Base-by-base conservation (phyloP, 805 yeast genomes). In the Wickerhamomyces alni region DNA sequence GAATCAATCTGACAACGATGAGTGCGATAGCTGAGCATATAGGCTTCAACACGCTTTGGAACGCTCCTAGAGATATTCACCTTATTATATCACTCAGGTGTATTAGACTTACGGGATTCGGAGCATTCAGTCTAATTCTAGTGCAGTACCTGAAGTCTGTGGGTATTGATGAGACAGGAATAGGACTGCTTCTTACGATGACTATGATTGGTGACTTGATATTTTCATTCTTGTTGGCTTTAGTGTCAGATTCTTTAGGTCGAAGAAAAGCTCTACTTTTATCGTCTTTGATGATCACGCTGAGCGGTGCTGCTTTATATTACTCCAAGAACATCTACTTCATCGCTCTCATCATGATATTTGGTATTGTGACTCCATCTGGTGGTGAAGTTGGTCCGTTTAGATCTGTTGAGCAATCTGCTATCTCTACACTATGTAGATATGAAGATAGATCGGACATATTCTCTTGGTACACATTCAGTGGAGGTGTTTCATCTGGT, bases 321-420 rank as follows among this genome's bases (percentile, higher is more conserved):
- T 37, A 59, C 16, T 42, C 61, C 8, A 57, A 60, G 13, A 63
- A 63, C 44, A 62, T 54, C 37, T 51, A 50, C 29, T 15, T 67
- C 1, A 51, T 76, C 35, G 57, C 67, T 30, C 35, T 58, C 0
- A 62, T 69, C 1, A 66, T 75, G 2, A 54, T 70, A 13, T 32
- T 70, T 10, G 82, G 82, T 3, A 70, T 74, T n/a, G 61, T 75
- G 18, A 73, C 80, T 2, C 78, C 80, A 3, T 61, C 70, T n/a
- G 82, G 82, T 4, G 71, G 70, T 6, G 82, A 76, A 43, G 76
- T 73, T 18, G 80, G 81, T 1, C 77, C 81, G 1, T 76, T 75
- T 54, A 59, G 79, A 42, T 69, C 78, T 8, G 59, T 75, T n/a
- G 82, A 76, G 47, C 80, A 75, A 44, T 62, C 74, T 24, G 54